Evolutionary conservation across 768 basidiomycete genomes (phyloP).

Genomic region (Boletellus ananiceps): DNA sequence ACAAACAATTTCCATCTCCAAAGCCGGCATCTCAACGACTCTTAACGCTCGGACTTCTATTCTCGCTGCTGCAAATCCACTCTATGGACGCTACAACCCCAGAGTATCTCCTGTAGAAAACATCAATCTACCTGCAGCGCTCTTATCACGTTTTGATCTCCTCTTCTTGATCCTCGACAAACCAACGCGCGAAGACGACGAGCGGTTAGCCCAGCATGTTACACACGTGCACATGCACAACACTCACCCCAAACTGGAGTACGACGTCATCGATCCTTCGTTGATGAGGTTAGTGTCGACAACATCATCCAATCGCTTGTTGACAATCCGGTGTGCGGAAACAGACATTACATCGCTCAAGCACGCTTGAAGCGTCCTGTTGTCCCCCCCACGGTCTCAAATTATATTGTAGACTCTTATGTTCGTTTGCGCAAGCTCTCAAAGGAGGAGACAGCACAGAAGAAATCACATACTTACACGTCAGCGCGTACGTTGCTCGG

Average conservation of each 20-base stretch:
- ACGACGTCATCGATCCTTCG: constrained; percentile 79
- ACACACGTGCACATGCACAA: constrained; percentile 98
- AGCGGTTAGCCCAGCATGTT: constrained; percentile 93
- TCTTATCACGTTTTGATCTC: constrained; percentile 94
- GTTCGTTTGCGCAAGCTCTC: constrained; percentile 91
- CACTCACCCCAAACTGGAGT: constrained; percentile 77
- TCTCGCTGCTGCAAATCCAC: constrained; percentile 94
- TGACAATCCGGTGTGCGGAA: constrained; percentile 4
- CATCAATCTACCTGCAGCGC: constrained; percentile 96
- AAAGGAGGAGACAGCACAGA: constrained; percentile 84
- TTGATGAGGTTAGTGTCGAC: constrained; percentile 69
- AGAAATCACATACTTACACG: constrained; percentile 90
- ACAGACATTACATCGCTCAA: constrained; percentile 89
- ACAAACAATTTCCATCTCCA: constrained; percentile 98
- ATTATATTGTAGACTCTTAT: constrained; percentile 92
- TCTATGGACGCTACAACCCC: constrained; percentile 97
- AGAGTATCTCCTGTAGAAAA: constrained; percentile 98
- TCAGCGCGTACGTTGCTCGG: constrained; percentile 95
- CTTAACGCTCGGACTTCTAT: constrained; percentile 97
- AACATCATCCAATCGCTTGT: background rate
- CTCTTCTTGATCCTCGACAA: constrained; percentile 97
- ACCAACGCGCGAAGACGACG: constrained; percentile 91
- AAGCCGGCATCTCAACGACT: constrained; percentile 98
- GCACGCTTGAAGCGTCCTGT: constrained; percentile 85
- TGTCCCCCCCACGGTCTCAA: constrained; percentile 86